phyloP scores from a whole-genome alignment of 441 rosid species.

The Populus trichocarpa region DNA sequence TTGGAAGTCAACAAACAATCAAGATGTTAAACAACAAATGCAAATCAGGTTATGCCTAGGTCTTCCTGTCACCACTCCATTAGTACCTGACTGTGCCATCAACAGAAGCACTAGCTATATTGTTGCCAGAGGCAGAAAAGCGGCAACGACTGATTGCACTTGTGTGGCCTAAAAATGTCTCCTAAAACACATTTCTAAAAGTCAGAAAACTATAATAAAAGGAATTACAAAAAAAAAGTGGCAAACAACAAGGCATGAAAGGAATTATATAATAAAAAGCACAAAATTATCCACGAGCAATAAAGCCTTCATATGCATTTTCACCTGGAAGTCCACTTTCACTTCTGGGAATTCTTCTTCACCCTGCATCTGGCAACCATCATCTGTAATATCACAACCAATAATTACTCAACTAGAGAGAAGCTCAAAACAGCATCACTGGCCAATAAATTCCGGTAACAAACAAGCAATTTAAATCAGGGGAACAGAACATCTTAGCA shows the following conservation, averaged over 20 bases:
- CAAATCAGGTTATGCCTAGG: constrained; percentile 12
- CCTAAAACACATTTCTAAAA: constrained; percentile 34
- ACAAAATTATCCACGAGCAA: background rate
- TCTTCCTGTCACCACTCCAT: constrained; percentile 12
- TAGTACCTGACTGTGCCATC: constrained; percentile 75
- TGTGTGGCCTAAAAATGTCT: constrained; percentile 74
- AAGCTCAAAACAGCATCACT: background rate
- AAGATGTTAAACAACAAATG: background rate
- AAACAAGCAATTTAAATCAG: background rate
- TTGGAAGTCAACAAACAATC: constrained; percentile 17
- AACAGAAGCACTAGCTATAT: constrained; percentile 69
- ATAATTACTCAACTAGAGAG: constrained; percentile 9
- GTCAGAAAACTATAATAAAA: constrained; percentile 11
- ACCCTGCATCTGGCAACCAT: constrained; percentile 32
- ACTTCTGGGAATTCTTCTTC: constrained; percentile 67
- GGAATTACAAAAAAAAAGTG: background rate
- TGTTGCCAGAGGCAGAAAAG: constrained; percentile 74
- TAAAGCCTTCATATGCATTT: constrained; percentile 4
- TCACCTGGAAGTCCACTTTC: constrained; percentile 65
- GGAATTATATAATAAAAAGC: background rate
- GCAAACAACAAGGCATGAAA: constrained; percentile 1
- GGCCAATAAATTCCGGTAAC: background rate
- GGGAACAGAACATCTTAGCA: background rate
- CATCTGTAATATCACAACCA: constrained; percentile 32
- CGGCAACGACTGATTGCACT: constrained; percentile 65